phyloP scores from a whole-genome alignment of 805 yeast genomes.

The Zygotorulaspora danielsina region DNA sequence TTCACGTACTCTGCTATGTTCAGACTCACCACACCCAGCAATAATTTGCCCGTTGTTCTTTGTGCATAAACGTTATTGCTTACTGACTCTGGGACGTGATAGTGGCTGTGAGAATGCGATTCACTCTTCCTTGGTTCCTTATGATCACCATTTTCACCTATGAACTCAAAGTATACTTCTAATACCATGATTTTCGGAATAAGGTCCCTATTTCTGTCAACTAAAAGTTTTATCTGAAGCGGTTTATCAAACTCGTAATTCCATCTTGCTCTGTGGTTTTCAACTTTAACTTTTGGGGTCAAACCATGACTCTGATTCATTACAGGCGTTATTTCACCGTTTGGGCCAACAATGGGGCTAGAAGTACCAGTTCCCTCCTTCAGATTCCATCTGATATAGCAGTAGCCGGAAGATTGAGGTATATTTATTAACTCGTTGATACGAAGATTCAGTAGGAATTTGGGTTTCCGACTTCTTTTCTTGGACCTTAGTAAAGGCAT shows the following conservation, averaged over 20 bases:
- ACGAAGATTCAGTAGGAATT: conserved; percentile 55
- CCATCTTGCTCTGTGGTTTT: conserved; percentile 52
- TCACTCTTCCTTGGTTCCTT: conserved; percentile 4
- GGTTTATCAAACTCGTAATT: conserved; percentile 37
- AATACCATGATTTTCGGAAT: conserved; percentile 37
- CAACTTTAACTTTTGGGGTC: conserved; percentile 44
- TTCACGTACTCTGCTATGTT: conserved; percentile 68
- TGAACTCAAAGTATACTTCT: conserved; percentile 43
- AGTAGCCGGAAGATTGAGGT: conserved; percentile 70
- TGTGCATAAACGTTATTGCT: conserved; percentile 24
- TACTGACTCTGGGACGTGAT: neutral
- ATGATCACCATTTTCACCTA: conserved; percentile 7
- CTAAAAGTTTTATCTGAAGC: conserved; percentile 40
- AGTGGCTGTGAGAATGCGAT: neutral
- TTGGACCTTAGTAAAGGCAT: conserved; percentile 16
- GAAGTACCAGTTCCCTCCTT: conserved; percentile 42
- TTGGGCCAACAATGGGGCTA: conserved; percentile 5
- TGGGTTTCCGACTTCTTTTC: conserved; percentile 44
- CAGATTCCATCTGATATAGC: conserved; percentile 61
- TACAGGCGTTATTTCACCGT: conserved; percentile 32
- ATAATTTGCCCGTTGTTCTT: conserved; percentile 37
- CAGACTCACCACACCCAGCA: conserved; percentile 62
- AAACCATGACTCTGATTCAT: conserved; percentile 33
- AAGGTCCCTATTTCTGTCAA: conserved; percentile 37
- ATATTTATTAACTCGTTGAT: conserved; percentile 75